A percentile compares a stretch with the other conserved stretches of the same genome.
These are phyloP conservation scores for Emmonsia crescens DNA, from an alignment of 2,329 filamentous ascomycete genomes.

Conservation along the genomic window DNA sequence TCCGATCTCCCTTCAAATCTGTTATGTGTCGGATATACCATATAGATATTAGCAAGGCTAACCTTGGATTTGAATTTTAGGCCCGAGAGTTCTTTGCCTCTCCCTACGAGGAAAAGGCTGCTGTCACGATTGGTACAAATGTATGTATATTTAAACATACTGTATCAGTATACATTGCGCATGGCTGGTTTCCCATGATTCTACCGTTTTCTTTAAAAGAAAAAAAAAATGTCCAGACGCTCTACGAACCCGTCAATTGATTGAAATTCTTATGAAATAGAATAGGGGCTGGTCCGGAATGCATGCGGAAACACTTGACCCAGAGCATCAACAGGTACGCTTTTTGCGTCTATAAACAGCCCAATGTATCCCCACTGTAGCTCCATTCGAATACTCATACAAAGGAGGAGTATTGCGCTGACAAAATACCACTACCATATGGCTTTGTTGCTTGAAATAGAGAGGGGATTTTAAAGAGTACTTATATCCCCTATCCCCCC, in stretches of 20 bases:
- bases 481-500: conserved; percentile 15
- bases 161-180: background rate
- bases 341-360: background rate
- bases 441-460: conserved; percentile 30
- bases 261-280: conserved; percentile 28
- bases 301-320: conserved; percentile 81
- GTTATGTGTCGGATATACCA: background rate
- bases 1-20: background rate
- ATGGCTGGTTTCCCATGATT: conserved; percentile 1
- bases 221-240: background rate
- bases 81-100: conserved; percentile 63
- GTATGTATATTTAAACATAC: conserved; percentile 20
- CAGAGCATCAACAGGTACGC: conserved; percentile 63
- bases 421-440: background rate
- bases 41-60: background rate
- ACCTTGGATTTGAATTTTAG: conserved; percentile 30
- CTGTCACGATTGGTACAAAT: conserved; percentile 60
- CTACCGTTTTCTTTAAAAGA: background rate
- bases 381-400: background rate
- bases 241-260: background rate
- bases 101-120: conserved; percentile 59
- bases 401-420: background rate
- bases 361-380: background rate
- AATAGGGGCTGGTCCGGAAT: conserved; percentile 85
- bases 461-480: conserved; percentile 84